Conservation (phyloP, 2,329 filamentous ascomycete genomes). For the Alternaria solani region DNA sequence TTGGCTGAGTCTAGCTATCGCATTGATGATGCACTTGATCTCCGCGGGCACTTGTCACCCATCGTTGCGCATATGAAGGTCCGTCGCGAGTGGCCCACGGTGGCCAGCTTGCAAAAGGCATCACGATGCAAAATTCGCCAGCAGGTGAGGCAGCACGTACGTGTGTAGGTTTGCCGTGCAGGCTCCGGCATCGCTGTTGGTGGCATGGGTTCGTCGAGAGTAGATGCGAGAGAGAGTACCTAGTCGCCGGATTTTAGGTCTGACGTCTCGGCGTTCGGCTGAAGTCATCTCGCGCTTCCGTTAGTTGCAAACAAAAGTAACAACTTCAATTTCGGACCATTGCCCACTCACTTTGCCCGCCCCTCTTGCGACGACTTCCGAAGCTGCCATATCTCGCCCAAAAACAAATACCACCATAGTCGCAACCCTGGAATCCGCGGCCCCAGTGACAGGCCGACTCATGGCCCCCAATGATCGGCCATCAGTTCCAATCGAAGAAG, state of each 20-base stretch:
- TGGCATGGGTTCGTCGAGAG: constrained; percentile 6
- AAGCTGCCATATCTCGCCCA: constrained; percentile 12
- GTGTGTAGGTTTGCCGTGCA: constrained; percentile 4
- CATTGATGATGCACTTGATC: constrained; percentile 20
- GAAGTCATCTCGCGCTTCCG: constrained; percentile 32
- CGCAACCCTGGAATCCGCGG: constrained; percentile 49
- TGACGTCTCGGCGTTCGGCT: constrained; percentile 39
- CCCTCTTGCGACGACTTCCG: constrained; percentile 13
- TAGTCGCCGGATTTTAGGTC: constrained; percentile 20
- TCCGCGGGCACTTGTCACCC: constrained; percentile 15
- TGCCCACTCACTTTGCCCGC: constrained; percentile 22
- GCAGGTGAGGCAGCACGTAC: constrained; percentile 2
- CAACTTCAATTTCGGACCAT: constrained; percentile 26
- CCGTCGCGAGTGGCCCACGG: neutral
- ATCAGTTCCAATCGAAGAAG: constrained; percentile 48
- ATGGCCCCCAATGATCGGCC: constrained; percentile 53
- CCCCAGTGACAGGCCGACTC: constrained; percentile 47
- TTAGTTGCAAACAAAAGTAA: constrained; percentile 43
- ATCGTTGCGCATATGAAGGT: constrained; percentile 1
- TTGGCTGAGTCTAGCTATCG: constrained; percentile 26
- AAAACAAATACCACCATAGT: constrained; percentile 18
- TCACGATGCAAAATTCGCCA: neutral
- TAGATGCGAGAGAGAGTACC: constrained; percentile 8
- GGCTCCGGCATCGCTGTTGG: constrained; percentile 29
- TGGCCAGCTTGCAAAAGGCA: neutral